These are phyloP conservation scores for Ophiostoma novo-ulmi DNA, from an alignment of 2,329 filamentous ascomycete genomes.

Conservation along the genomic window DNA sequence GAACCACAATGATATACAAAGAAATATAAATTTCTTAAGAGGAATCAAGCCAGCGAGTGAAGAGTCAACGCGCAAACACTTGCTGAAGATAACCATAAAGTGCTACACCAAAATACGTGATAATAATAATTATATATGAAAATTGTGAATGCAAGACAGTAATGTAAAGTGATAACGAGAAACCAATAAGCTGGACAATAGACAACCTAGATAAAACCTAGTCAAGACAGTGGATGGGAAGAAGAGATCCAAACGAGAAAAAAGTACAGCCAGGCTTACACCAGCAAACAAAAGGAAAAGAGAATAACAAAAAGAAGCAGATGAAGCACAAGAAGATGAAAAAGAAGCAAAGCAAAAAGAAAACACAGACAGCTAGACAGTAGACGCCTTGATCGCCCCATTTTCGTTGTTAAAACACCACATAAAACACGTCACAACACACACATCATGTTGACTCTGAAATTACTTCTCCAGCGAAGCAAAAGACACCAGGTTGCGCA, in stretches of 20 bases:
- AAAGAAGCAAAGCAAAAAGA: conserved; percentile 6
- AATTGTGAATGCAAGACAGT: conserved; percentile 7
- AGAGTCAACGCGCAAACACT: too few species aligned
- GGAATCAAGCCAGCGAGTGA: neutral
- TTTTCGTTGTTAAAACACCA: conserved; percentile 12
- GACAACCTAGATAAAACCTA: conserved; percentile 6
- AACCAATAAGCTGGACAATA: neutral
- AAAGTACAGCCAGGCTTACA: neutral
- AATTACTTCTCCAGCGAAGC: conserved; percentile 43
- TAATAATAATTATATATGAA: neutral
- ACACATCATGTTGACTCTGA: neutral
- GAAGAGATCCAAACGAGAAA: neutral
- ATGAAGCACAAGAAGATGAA: neutral
- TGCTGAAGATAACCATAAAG: neutral
- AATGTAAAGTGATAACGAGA: neutral
- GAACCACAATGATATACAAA: neutral
- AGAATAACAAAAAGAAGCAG: neutral
- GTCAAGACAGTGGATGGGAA: neutral
- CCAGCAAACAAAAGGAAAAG: conserved; percentile 5
- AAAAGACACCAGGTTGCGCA: conserved; percentile 64
- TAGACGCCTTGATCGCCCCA: conserved; percentile 16
- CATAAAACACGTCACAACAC: conserved; percentile 18
- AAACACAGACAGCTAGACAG: neutral
- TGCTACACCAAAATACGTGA: neutral
- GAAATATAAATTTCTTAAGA: neutral